Evolutionary conservation across 2,329 filamentous ascomycete genomes (phyloP).

Genomic region (Aureobasidium sp.): DNA sequence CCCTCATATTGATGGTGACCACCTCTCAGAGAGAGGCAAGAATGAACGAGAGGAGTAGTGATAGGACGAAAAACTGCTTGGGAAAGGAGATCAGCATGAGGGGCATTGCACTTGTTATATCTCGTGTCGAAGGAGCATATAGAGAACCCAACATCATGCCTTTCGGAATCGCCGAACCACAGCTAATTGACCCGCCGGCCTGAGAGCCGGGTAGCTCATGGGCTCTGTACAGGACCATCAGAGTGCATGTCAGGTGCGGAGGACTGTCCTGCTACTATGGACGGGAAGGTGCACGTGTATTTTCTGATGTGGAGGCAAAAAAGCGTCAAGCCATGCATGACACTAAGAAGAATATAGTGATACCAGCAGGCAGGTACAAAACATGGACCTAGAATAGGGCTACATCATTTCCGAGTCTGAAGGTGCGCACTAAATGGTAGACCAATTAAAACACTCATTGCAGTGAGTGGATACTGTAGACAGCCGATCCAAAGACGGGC

Average conservation of each 20-base stretch:
- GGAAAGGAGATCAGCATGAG: not conserved
- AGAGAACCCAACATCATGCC: not conserved
- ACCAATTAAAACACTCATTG: too few species aligned
- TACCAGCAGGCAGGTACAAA: not conserved
- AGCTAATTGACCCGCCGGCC: not conserved
- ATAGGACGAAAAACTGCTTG: not conserved
- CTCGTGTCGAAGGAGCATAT: not conserved
- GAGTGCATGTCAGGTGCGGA: not conserved
- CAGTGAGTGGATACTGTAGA: too few species aligned
- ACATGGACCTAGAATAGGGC: not conserved
- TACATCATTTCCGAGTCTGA: not conserved
- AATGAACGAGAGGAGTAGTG: not conserved
- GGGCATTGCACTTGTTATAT: not conserved
- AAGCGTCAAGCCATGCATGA: not conserved
- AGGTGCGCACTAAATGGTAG: too few species aligned
- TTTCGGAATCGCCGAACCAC: not conserved
- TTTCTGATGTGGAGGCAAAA: not conserved
- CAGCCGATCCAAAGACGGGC: too few species aligned
- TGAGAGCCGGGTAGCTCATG: not conserved
- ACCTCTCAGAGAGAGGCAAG: not conserved
- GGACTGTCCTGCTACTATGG: not conserved
- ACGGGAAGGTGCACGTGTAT: not conserved
- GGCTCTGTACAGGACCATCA: not conserved
- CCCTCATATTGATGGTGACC: constrained; percentile 4
- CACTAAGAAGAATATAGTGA: not conserved